These are phyloP conservation scores for Tolypocladium nubicola DNA, from an alignment of 2,329 filamentous ascomycete species.

Conservation along the genomic window DNA sequence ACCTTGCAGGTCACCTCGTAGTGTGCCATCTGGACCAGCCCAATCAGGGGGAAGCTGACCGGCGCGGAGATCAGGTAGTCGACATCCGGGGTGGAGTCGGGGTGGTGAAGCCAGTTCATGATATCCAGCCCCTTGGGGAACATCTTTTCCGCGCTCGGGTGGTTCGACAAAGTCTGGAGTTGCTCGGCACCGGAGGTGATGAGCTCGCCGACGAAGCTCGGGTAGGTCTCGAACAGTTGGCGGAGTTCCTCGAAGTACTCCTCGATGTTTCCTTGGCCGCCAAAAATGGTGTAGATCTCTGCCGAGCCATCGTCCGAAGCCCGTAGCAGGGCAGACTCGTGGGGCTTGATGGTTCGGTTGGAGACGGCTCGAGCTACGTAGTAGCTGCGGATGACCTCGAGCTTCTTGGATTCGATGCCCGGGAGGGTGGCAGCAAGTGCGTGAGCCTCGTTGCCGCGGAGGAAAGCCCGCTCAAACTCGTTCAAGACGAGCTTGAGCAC, in stretches of 20 bases:
- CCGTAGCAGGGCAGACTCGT: slow-evolving; percentile 86
- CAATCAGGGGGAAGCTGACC: slow-evolving; percentile 92
- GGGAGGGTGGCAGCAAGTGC: slow-evolving; percentile 76
- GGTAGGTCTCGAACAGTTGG: slow-evolving; percentile 83
- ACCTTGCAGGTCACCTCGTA: slow-evolving; percentile 92
- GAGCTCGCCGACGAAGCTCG: slow-evolving; percentile 79
- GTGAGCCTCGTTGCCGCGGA: slow-evolving; percentile 93
- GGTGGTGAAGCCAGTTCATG: slow-evolving; percentile 83
- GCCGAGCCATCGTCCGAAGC: slow-evolving; percentile 78
- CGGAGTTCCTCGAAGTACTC: slow-evolving; percentile 98
- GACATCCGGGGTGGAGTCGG: slow-evolving; percentile 80
- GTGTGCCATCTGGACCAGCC: slow-evolving; percentile 89
- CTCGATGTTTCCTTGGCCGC: slow-evolving; percentile 96
- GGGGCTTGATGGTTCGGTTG: slow-evolving; percentile 77
- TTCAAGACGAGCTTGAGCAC: slow-evolving; percentile 86
- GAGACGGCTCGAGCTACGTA: slow-evolving; percentile 78
- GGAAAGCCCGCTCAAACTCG: slow-evolving; percentile 92
- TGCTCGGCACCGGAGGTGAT: slow-evolving; percentile 73
- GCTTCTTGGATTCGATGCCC: slow-evolving; percentile 87
- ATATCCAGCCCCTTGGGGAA: slow-evolving; percentile 96
- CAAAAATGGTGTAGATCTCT: slow-evolving; percentile 86
- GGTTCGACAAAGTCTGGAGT: slow-evolving; percentile 72
- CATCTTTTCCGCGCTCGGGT: slow-evolving; percentile 83
- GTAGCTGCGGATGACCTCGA: slow-evolving; percentile 81
- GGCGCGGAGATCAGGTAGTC: slow-evolving; percentile 93